Evolutionary conservation across 768 basidiomycete species (phyloP).

Genomic region (Phylloporus arenicola): DNA sequence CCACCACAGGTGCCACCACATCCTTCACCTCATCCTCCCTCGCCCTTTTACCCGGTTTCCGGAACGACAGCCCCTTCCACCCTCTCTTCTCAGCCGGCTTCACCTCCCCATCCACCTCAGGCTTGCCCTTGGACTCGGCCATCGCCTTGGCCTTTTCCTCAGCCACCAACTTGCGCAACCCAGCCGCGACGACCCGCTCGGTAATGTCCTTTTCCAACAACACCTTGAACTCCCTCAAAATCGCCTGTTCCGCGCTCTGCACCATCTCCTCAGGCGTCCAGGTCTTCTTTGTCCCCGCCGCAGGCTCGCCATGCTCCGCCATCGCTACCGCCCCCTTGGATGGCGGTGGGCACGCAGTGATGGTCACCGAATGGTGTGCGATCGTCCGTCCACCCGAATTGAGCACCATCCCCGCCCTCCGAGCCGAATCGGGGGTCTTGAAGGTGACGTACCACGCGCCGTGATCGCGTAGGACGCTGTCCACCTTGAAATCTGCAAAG

Average conservation of each 20-base stretch:
- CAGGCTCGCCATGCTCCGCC: slow-evolving; percentile 26
- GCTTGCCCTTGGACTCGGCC: slow-evolving; percentile 22
- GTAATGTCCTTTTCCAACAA: slow-evolving; percentile 61
- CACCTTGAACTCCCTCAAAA: slow-evolving; percentile 50
- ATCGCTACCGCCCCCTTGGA: slow-evolving; percentile 31
- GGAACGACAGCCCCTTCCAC: slow-evolving; percentile 43
- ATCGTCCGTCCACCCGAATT: slow-evolving; percentile 46
- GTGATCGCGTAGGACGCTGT: slow-evolving; percentile 67
- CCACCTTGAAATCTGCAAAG: slow-evolving; percentile 65
- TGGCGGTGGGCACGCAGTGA: slow-evolving; percentile 41
- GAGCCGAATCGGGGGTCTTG: slow-evolving; percentile 51
- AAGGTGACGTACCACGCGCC: slow-evolving; percentile 83
- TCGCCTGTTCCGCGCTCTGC: slow-evolving; percentile 48
- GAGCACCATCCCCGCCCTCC: slow-evolving; percentile 64
- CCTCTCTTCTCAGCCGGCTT: slow-evolving; percentile 43
- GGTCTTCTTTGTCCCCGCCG: slow-evolving; percentile 34
- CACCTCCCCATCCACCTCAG: slow-evolving; percentile 37
- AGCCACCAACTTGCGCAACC: slow-evolving; percentile 46
- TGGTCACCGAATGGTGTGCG: slow-evolving; percentile 52
- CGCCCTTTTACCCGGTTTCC: slow-evolving; percentile 38
- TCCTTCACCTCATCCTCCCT: slow-evolving; percentile 31
- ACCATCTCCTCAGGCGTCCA: slow-evolving; percentile 54
- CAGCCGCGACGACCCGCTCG: slow-evolving; percentile 53
- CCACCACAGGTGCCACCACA: slow-evolving; percentile 12
- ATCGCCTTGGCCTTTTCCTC: slow-evolving; percentile 44